These are phyloP conservation scores for Oryza longistaminata DNA, from an alignment of 176 grass and related monocot genomes.

Conservation along the genomic window DNA sequence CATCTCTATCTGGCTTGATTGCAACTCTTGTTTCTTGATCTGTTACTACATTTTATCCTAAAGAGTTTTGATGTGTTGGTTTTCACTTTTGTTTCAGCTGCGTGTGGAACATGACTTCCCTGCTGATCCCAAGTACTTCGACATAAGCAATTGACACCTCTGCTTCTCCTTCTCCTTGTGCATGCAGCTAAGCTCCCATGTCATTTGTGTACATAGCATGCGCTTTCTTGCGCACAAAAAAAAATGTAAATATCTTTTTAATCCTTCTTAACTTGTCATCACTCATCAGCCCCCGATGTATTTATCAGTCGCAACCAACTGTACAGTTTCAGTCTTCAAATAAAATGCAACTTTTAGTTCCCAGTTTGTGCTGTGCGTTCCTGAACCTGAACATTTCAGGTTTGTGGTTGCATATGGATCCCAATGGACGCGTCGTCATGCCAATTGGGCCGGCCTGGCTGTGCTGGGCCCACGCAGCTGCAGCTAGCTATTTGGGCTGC, in stretches of 20 bases:
- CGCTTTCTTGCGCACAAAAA: background rate
- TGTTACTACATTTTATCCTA: background rate
- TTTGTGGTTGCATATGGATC: too few relatives aligned
- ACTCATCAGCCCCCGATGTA: slow-evolving; percentile 6
- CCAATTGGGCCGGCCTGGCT: too few relatives aligned
- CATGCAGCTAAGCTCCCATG: background rate
- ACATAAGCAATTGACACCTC: slow-evolving; percentile 80
- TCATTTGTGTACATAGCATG: slow-evolving; percentile 23
- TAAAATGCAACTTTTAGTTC: slow-evolving; percentile 50
- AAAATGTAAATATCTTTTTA: slow-evolving; percentile 63
- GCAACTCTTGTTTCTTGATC: background rate
- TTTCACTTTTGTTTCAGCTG: slow-evolving; percentile 54
- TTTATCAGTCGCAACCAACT: slow-evolving; percentile 45
- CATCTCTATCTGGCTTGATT: background rate
- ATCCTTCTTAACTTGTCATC: slow-evolving; percentile 36
- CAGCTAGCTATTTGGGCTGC: too few relatives aligned
- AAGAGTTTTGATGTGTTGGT: background rate
- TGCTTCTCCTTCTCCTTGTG: background rate
- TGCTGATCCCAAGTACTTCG: slow-evolving; percentile 95
- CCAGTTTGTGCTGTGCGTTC: background rate
- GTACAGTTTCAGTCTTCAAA: slow-evolving; percentile 61
- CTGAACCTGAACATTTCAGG: too few relatives aligned
- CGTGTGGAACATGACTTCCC: slow-evolving; percentile 89
- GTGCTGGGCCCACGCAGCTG: too few relatives aligned
- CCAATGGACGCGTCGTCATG: too few relatives aligned